These are phyloP conservation scores for Zizania latifolia DNA, from an alignment of 176 grass and related monocot species.

Conservation along the genomic window DNA sequence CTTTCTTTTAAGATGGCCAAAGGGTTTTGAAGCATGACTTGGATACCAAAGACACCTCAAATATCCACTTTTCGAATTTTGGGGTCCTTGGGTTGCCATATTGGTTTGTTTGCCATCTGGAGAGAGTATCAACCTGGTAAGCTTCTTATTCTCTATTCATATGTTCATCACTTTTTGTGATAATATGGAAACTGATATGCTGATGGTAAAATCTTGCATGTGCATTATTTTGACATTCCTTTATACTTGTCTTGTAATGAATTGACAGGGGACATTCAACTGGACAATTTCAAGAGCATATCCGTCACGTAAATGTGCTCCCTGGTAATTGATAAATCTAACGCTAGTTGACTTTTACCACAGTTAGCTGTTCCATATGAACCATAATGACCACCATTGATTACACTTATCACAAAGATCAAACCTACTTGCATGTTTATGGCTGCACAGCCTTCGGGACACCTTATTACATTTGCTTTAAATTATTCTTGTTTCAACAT, in stretches of 20 bases:
- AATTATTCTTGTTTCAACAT: background rate
- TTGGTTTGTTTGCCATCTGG: constrained; percentile 65
- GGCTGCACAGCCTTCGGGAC: background rate
- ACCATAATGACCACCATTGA: background rate
- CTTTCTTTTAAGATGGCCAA: constrained; percentile 58
- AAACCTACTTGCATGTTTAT: no score
- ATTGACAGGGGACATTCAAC: constrained; percentile 38
- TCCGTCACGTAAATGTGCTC: constrained; percentile 49
- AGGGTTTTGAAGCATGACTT: constrained; percentile 57
- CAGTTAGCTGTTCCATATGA: background rate
- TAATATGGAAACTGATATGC: constrained; percentile 1
- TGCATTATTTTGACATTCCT: constrained; percentile 8
- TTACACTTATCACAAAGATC: background rate
- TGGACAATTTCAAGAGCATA: constrained; percentile 44
- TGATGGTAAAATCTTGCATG: constrained; percentile 6
- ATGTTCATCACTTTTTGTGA: background rate
- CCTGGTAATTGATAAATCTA: constrained; percentile 54
- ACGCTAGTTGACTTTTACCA: background rate
- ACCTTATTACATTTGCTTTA: background rate
- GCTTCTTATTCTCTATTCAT: constrained; percentile 23
- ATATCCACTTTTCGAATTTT: constrained; percentile 66
- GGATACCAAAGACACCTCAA: constrained; percentile 44
- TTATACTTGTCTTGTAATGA: background rate
- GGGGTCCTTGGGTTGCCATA: constrained; percentile 70
- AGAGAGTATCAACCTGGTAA: constrained; percentile 69